Evolutionary conservation across 352 stramenopile species (phyloP).

Genomic region (Globisporangium takayamanum): DNA sequence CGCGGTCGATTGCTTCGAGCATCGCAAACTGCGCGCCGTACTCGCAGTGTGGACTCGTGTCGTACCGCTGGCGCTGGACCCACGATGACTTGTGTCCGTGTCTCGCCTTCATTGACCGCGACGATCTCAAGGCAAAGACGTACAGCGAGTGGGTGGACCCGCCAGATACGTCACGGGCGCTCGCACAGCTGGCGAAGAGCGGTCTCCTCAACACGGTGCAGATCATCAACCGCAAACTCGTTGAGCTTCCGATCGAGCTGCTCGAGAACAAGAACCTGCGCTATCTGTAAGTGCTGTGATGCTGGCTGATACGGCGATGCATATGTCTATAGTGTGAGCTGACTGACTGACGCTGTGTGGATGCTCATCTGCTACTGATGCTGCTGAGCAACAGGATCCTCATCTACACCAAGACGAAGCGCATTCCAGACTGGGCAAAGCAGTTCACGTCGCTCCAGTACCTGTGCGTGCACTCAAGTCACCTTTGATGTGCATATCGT

Average conservation of each 20-base stretch:
- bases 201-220: constrained; percentile 17
- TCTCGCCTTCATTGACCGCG: constrained; percentile 23
- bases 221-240: constrained; percentile 19
- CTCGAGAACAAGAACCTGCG: constrained; percentile 8
- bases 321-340: not conserved
- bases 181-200: constrained; percentile 13
- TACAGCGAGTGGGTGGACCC: constrained; percentile 15
- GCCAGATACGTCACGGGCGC: constrained; percentile 7
- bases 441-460: not conserved
- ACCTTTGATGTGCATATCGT: too few relatives aligned
- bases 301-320: too few relatives aligned
- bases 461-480: constrained; percentile 2
- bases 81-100: constrained; percentile 20
- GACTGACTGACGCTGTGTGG: not conserved
- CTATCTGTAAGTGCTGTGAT: not conserved
- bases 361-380: too few relatives aligned
- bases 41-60: constrained; percentile 1
- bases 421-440: not conserved
- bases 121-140: constrained; percentile 10
- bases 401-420: constrained; percentile 1
- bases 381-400: not conserved
- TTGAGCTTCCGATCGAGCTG: not conserved
- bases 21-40: constrained; percentile 1
- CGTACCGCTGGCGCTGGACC: constrained; percentile 1
- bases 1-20: not conserved